Conservation (phyloP, 345 rosid genomes). For the Populus tremula region DNA sequence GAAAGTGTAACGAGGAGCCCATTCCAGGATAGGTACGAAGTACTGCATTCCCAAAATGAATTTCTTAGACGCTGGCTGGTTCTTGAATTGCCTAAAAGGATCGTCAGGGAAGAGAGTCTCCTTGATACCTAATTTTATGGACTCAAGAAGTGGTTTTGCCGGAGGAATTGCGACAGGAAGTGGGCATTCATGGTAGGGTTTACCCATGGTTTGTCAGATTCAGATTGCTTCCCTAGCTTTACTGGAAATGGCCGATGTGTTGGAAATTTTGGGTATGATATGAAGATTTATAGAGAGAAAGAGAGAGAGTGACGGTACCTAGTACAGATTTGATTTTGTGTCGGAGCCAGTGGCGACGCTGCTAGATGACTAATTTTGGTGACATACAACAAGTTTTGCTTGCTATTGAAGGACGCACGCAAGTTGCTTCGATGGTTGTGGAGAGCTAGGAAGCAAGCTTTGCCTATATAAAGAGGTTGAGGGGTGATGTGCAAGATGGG, state of each 20-base stretch:
- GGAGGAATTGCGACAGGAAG: slow-evolving; percentile 34
- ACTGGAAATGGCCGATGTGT: neutral
- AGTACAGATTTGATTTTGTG: neutral
- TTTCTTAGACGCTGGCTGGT: slow-evolving; percentile 33
- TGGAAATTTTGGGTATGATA: neutral
- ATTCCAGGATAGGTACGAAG: slow-evolving; percentile 43
- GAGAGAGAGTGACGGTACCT: neutral
- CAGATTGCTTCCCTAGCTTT: neutral
- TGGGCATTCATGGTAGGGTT: slow-evolving; percentile 3
- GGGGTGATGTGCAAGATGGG: neutral
- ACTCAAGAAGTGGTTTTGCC: slow-evolving; percentile 30
- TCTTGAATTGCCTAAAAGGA: slow-evolving; percentile 43
- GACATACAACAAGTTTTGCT: neutral
- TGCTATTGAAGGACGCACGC: neutral
- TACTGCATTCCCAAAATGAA: slow-evolving; percentile 37
- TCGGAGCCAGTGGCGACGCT: neutral
- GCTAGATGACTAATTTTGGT: neutral
- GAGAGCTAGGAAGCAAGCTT: neutral
- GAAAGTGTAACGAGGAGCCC: slow-evolving; percentile 43
- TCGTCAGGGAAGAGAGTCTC: slow-evolving; percentile 56
- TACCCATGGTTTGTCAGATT: slow-evolving; percentile 1
- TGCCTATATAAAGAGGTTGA: neutral
- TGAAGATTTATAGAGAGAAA: neutral
- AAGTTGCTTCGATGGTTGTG: neutral
- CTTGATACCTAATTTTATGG: slow-evolving; percentile 29